Evolutionary conservation across 1,284 basidiomycete species (phyloP), one percentile per base, ranked within the genome.

Genomic region (Ceratobasidium sp.): DNA sequence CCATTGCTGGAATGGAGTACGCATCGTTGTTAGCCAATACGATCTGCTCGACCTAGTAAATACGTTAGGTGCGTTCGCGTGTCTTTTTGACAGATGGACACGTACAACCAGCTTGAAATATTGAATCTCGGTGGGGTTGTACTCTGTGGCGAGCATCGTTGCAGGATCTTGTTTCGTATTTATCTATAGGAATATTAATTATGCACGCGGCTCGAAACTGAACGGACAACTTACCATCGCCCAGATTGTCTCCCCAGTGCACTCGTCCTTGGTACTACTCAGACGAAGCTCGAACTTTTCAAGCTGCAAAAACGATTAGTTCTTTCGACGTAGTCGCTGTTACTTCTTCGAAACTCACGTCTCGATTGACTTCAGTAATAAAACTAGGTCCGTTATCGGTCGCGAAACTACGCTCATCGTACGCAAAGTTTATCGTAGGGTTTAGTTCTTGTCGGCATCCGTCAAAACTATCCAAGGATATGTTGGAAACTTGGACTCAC

Each of bases 81-180:
- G 65, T 51, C 49, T 19, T 4, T 22, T 4, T 8, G 7, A 44
- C 52, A 62, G 9, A 13, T 5, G 19, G 11, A 67, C 1, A 84
- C 90, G 79, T 81, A 94, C 95, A 76, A 95, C 85, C 1, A 89
- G 89, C 84, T 92, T 94, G 86, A 95, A 95, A 83, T 90, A 95
- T 0, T 90, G 86, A 69, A 95, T 94, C 82, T 96, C 95, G 57
- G 86, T 84, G 0, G 93, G 85, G 2, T 86, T 88, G 81, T 95
- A 96, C 62, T 94, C 92, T 0, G 94, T 94, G 9, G 94, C 95
- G 81, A 94, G 84, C 82, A 95, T 94, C 0, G 94, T 91, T 34
- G 94, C 86, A 77, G 91, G 90, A 80, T 95, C 94, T 29, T 89
- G 90, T 79, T 90, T 92, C 13, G 87, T 85, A 81, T 95, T 95